Evolutionary conservation across 768 basidiomycete species (phyloP), one percentile per base, ranked within the genome.

Genomic region (Pleurotus djamor): DNA sequence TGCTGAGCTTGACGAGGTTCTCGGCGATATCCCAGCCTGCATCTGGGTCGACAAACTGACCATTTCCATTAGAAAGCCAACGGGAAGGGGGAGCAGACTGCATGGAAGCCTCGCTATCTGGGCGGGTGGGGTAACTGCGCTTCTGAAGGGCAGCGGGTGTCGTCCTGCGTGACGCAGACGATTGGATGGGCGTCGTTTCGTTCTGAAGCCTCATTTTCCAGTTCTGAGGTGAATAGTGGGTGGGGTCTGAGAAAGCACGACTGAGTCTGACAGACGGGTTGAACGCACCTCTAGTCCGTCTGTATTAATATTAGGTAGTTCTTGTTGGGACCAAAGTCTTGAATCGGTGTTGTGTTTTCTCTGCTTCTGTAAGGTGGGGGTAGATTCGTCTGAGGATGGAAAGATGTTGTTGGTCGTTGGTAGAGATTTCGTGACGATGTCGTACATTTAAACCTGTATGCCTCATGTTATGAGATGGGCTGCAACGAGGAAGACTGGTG

Each of bases 1-100:
- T 86, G 67, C 88, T 87, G 63, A 92, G 74, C 70, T 87, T 84
- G 63, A 84, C 86, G 55, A 92, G 84, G 62, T 87, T 86, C 68
- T 90, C 86, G 43, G 88, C 78, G 60, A 92, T 79, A 57, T 87
- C 86, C 90, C 90, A 92, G 50, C 73, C 72, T 52, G 76, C 76
- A 14, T 81, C 81, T 33, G 80, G 72, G 69, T 89, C 85, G 62
- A 85, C 78, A 60, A 88, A 75, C 64, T 87, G 87, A 64, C 85
- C 88, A 57, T 77, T 83, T 60, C 74, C 79, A 64, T 84, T 86
- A 66, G 87, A 74, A 64, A 83, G 81, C 88, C 89, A 90, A 63
- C 85, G 84, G 60, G 76, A 76, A 65, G 74, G 63, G 54, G 74
- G 74, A 61, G 80, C 78, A 56, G 80, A 14, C 28, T 14, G 38